phyloP scores from a whole-genome alignment of 1,284 basidiomycete species.

The Erythrobasidium hasegawianum region DNA sequence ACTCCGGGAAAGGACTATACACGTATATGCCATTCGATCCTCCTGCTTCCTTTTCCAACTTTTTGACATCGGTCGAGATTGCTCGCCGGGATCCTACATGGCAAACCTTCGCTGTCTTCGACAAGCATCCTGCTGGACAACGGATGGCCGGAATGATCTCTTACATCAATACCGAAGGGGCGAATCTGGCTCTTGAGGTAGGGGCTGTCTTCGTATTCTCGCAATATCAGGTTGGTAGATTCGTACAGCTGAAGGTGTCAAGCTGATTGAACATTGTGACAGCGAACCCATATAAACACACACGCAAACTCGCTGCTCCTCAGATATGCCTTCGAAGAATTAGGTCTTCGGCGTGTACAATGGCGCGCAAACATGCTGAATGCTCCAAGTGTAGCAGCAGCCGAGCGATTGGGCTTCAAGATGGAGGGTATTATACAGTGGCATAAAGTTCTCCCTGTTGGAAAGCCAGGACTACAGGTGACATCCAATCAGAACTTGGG shows the following conservation, averaged over 20 bases:
- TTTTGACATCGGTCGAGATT: slow-evolving; percentile 9
- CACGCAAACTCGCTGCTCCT: slow-evolving; percentile 62
- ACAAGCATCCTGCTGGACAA: slow-evolving; percentile 1
- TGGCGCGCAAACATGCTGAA: slow-evolving; percentile 61
- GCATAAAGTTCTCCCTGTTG: slow-evolving; percentile 54
- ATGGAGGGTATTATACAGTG: slow-evolving; percentile 59
- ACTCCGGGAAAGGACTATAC: slow-evolving; percentile 10
- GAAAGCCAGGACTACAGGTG: slow-evolving; percentile 49
- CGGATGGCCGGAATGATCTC: slow-evolving; percentile 19
- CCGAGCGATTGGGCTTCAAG: slow-evolving; percentile 61
- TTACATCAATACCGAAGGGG: slow-evolving; percentile 8
- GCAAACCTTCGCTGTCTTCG: slow-evolving; percentile 15
- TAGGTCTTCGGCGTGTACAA: slow-evolving; percentile 62
- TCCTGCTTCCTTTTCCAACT: slow-evolving; percentile 4
- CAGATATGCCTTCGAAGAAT: slow-evolving; percentile 57
- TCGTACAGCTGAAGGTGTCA: background rate
- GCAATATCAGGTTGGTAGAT: slow-evolving; percentile 20
- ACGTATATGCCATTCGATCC: slow-evolving; percentile 18
- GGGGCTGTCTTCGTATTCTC: slow-evolving; percentile 28
- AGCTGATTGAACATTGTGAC: slow-evolving; percentile 50
- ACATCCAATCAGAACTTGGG: slow-evolving; percentile 52
- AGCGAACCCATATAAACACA: slow-evolving; percentile 61
- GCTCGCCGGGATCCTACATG: slow-evolving; percentile 3
- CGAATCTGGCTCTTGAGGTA: slow-evolving; percentile 15
- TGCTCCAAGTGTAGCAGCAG: slow-evolving; percentile 55